phyloP scores from a whole-genome alignment of 2,329 filamentous ascomycete species.

The Cytospora mali region DNA sequence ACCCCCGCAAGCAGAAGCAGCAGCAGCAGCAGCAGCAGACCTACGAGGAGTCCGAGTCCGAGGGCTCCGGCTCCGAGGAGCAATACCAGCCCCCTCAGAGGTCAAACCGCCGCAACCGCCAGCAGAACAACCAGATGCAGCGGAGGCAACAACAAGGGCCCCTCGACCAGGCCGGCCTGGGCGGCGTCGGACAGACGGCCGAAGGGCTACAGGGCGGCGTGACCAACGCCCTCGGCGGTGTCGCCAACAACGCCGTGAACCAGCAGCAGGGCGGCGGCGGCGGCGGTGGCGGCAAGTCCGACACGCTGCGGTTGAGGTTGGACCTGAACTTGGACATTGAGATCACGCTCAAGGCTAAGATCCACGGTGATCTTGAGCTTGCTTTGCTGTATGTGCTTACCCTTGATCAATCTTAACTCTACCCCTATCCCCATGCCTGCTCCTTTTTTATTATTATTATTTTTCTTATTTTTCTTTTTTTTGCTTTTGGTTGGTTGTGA shows the following conservation, averaged over 20 bases:
- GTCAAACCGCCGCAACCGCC: constrained; percentile 31
- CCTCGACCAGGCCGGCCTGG: constrained; percentile 43
- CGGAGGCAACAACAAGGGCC: constrained; percentile 38
- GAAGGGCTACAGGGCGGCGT: constrained; percentile 40
- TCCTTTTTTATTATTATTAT: constrained; percentile 5
- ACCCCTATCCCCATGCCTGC: neutral
- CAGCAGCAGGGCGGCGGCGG: constrained; percentile 33
- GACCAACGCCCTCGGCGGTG: constrained; percentile 45
- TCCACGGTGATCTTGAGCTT: constrained; percentile 81
- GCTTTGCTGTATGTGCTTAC: constrained; percentile 61
- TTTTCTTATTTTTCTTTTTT: constrained; percentile 19
- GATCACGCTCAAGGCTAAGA: constrained; percentile 82
- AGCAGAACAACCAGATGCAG: constrained; percentile 35
- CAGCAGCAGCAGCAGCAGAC: constrained; percentile 28
- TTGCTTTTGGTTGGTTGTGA: constrained; percentile 12
- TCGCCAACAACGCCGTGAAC: constrained; percentile 43
- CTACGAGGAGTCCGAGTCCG: constrained; percentile 42
- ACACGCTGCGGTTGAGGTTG: constrained; percentile 72
- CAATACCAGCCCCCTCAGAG: constrained; percentile 35
- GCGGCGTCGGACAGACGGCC: constrained; percentile 41
- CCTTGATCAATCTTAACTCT: constrained; percentile 7
- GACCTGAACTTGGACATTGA: constrained; percentile 84
- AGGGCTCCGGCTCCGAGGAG: constrained; percentile 38
- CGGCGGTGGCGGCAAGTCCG: constrained; percentile 52
- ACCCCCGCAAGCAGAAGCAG: constrained; percentile 35